phyloP scores from a whole-genome alignment of 768 basidiomycete species.

The Termitomyces bulborhizus region DNA sequence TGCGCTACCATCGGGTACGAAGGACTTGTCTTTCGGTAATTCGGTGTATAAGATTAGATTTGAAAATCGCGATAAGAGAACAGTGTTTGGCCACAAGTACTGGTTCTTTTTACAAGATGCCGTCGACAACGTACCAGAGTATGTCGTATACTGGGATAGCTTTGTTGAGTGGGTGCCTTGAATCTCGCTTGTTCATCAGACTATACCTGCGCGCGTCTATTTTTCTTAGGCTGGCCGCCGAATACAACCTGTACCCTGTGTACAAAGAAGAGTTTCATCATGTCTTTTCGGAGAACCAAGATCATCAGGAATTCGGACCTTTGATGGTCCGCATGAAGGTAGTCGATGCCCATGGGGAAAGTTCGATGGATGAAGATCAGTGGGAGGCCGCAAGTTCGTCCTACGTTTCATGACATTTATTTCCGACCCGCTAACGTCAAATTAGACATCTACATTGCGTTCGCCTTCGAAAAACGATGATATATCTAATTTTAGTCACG shows the following conservation, averaged over 20 bases:
- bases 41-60: constrained; percentile 86
- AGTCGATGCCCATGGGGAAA: constrained; percentile 78
- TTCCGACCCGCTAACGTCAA: constrained; percentile 3
- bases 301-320: constrained; percentile 74
- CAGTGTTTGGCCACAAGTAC: constrained; percentile 86
- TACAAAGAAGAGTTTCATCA: constrained; percentile 92
- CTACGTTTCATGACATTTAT: neutral
- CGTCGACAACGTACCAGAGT: constrained; percentile 96
- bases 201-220: neutral
- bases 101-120: constrained; percentile 92
- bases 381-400: constrained; percentile 98
- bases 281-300: constrained; percentile 76
- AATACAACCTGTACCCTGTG: constrained; percentile 66
- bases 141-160: constrained; percentile 92
- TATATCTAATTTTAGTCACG: neutral
- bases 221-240: constrained; percentile 63
- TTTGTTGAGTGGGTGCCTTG: constrained; percentile 77
- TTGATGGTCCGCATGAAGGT: constrained; percentile 90
- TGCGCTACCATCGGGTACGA: constrained; percentile 53
- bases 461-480: constrained; percentile 76
- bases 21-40: constrained; percentile 84
- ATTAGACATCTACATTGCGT: constrained; percentile 88
- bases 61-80: constrained; percentile 55
- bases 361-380: constrained; percentile 90
- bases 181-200: neutral